These are phyloP conservation scores for Lactarius hengduanensis DNA, from an alignment of 768 basidiomycete genomes.

Conservation along the genomic window DNA sequence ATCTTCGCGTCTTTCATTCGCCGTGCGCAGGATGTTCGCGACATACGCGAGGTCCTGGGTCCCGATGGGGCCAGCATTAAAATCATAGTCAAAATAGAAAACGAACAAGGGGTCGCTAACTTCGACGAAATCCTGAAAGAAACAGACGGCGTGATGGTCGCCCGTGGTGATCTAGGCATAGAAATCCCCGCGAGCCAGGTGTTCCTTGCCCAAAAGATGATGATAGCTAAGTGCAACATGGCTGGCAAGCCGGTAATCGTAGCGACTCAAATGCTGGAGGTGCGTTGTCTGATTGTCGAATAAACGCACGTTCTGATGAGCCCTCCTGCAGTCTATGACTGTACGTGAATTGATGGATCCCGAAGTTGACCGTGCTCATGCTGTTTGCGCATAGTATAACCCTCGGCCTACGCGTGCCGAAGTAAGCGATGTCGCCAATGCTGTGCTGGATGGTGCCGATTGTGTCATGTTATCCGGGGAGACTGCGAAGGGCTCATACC, in stretches of 20 bases:
- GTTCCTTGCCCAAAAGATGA: slow-evolving; percentile 99
- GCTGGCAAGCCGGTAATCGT: slow-evolving; percentile 98
- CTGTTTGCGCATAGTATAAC: slow-evolving; percentile 70
- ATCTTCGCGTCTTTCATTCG: slow-evolving; percentile 99
- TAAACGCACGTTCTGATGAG: slow-evolving; percentile 24
- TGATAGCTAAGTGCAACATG: slow-evolving; percentile 99
- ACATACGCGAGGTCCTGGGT: slow-evolving; percentile 92
- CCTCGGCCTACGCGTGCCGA: slow-evolving; percentile 98
- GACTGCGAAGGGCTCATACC: slow-evolving; percentile 97
- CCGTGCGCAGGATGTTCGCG: slow-evolving; percentile 87
- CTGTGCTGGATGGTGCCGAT: slow-evolving; percentile 97
- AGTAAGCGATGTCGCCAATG: slow-evolving; percentile 98
- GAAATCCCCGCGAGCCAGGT: slow-evolving; percentile 99
- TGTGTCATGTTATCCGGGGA: slow-evolving; percentile 99
- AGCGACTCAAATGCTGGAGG: slow-evolving; percentile 99
- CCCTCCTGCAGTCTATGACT: slow-evolving; percentile 79
- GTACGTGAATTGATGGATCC: slow-evolving; percentile 42
- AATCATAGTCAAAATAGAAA: slow-evolving; percentile 99
- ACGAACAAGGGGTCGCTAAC: slow-evolving; percentile 98
- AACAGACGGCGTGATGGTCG: slow-evolving; percentile 99
- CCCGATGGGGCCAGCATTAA: slow-evolving; percentile 95
- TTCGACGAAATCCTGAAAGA: slow-evolving; percentile 97
- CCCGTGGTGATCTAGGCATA: slow-evolving; percentile 98
- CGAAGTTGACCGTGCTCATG: background rate
- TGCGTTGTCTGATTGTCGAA: slow-evolving; percentile 34